Percentiles rank a stretch among this genome's conserved stretches.
These are phyloP conservation scores for Meyerozyma smithsonii DNA, from an alignment of 1,139 yeast genomes.

Conservation along the genomic window DNA sequence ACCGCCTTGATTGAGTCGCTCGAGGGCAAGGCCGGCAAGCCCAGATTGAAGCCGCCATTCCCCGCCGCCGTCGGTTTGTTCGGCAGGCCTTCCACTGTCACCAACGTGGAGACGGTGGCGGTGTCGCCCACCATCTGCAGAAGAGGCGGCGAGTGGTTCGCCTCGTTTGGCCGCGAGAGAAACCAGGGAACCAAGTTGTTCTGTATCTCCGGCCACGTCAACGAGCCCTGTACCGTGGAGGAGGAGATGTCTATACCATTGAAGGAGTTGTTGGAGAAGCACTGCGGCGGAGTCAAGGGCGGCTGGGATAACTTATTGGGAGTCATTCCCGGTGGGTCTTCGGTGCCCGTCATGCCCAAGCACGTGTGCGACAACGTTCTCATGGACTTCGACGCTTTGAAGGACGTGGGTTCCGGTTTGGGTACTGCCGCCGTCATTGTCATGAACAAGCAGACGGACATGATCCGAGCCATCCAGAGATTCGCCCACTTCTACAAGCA, in stretches of 20 bases:
- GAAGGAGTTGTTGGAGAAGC: constrained; percentile 74
- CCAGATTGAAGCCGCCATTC: constrained; percentile 89
- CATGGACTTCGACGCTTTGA: constrained; percentile 84
- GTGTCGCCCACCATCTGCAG: constrained; percentile 86
- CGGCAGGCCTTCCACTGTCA: constrained; percentile 86
- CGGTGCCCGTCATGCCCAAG: constrained; percentile 76
- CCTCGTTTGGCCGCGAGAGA: constrained; percentile 76
- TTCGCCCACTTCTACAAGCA: constrained; percentile 79
- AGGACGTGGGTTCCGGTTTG: constrained; percentile 79
- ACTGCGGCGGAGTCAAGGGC: constrained; percentile 85
- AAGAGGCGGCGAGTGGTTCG: constrained; percentile 87
- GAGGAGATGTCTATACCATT: constrained; percentile 90
- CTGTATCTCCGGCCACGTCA: constrained; percentile 86
- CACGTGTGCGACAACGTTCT: constrained; percentile 60
- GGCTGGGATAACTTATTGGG: constrained; percentile 90
- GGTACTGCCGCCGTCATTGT: constrained; percentile 93
- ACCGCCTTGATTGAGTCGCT: constrained; percentile 81
- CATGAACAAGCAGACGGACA: constrained; percentile 80
- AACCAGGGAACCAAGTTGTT: constrained; percentile 76
- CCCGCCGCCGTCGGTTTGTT: constrained; percentile 90
- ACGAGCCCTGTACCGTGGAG: constrained; percentile 88
- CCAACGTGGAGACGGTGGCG: constrained; percentile 85
- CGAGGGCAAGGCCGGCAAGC: constrained; percentile 91
- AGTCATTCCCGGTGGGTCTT: constrained; percentile 84
- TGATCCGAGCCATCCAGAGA: constrained; percentile 80